Percentiles rank a stretch among this genome's conserved stretches.
Evolutionary conservation across 495 filamentous ascomycete species (phyloP).

Genomic region (Aspergillus baeticus): DNA sequence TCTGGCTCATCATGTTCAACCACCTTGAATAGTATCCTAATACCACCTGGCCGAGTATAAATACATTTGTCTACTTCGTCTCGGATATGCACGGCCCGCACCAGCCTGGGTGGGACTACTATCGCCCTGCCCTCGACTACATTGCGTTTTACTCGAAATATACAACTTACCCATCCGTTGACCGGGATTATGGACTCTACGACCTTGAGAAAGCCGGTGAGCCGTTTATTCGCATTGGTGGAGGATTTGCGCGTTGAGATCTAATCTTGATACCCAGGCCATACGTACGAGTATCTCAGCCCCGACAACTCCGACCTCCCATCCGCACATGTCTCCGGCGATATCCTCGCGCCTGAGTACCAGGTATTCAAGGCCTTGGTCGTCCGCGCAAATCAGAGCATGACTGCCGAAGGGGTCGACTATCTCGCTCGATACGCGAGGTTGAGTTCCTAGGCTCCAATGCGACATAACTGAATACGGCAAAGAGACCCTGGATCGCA

Average conservation of each 20-base stretch:
- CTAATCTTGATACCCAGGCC: slow-evolving; percentile 7
- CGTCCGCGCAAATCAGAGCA: not conserved
- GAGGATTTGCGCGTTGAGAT: too few species aligned
- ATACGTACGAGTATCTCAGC: slow-evolving; percentile 12
- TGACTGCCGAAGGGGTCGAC: not conserved
- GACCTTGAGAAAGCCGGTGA: too few species aligned
- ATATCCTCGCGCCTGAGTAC: not conserved
- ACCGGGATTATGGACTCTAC: too few species aligned
- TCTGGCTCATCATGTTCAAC: too few species aligned
- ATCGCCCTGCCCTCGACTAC: not conserved
- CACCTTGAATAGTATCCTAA: not conserved
- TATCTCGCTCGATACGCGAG: slow-evolving; percentile 4
- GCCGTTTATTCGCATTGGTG: too few species aligned
- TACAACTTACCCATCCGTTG: too few species aligned
- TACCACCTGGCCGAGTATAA: slow-evolving; percentile 7
- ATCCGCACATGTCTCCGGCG: not conserved
- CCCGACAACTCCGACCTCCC: slow-evolving; percentile 10
- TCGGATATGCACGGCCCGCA: not conserved
- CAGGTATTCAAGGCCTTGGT: slow-evolving; percentile 6
- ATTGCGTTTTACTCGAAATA: not conserved
- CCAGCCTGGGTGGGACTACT: slow-evolving; percentile 1
- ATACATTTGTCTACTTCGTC: not conserved
- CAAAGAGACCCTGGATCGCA: too few species aligned
- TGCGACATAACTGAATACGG: too few species aligned
- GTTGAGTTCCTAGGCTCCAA: not conserved